Conservation (phyloP, 139 green algal genomes). For the Deuterostichococcus epilithicus region DNA sequence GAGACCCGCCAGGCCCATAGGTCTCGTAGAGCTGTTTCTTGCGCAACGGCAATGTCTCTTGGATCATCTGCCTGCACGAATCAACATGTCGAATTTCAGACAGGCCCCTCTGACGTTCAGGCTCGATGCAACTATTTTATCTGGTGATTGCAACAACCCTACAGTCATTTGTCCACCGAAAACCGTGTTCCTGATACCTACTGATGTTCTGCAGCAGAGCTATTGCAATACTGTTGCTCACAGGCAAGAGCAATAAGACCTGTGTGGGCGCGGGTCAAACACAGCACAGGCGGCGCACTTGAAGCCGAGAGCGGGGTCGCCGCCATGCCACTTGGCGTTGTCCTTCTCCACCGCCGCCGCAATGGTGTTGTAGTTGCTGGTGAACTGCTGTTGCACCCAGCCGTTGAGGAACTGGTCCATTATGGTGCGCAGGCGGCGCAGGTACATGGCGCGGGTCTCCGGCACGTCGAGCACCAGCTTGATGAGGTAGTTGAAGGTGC, state of each 20-base stretch:
- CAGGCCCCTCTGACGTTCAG: no score
- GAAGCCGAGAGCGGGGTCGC: slow-evolving; percentile 49
- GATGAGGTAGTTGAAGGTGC: slow-evolving; percentile 84
- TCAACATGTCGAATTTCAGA: no score
- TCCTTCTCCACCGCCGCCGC: slow-evolving; percentile 44
- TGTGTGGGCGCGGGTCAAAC: no score
- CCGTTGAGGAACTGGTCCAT: slow-evolving; percentile 65
- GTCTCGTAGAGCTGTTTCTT: slow-evolving; percentile 50
- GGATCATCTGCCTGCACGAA: slow-evolving; percentile 42
- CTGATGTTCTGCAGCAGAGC: no score
- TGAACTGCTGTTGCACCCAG: slow-evolving; percentile 41
- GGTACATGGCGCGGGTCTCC: slow-evolving; percentile 76
- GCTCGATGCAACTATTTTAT: no score
- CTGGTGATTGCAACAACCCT: no score
- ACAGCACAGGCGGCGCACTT: neutral
- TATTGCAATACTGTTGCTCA: neutral
- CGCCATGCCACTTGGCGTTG: slow-evolving; percentile 45
- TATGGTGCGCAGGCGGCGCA: slow-evolving; percentile 75
- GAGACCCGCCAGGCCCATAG: slow-evolving; percentile 39
- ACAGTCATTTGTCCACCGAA: no score
- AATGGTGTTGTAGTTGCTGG: slow-evolving; percentile 41
- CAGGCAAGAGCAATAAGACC: neutral
- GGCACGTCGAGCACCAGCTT: slow-evolving; percentile 68
- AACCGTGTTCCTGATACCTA: no score
- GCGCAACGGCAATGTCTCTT: slow-evolving; percentile 50